These are phyloP conservation scores for Choiromyces venosus DNA, from an alignment of 495 filamentous ascomycete genomes.

Conservation along the genomic window DNA sequence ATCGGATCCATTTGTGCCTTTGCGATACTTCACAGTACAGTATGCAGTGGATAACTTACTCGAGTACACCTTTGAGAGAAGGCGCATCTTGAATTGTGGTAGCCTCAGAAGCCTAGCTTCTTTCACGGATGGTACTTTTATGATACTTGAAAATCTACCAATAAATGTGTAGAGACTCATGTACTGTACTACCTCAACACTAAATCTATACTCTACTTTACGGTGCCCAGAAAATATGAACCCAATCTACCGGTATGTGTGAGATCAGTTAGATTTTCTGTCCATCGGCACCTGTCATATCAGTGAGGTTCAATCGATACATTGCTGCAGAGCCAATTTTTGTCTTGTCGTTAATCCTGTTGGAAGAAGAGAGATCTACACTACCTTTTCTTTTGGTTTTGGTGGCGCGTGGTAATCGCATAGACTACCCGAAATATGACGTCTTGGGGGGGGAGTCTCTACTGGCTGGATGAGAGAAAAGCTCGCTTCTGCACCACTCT, in stretches of 20 bases:
- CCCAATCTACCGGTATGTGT: background rate
- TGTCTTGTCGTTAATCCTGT: too few species aligned
- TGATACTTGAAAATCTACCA: background rate
- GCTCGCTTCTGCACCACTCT: background rate
- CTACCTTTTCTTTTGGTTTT: conserved; percentile 1
- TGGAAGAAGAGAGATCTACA: too few species aligned
- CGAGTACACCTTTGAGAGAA: background rate
- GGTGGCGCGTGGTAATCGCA: background rate
- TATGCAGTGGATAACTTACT: too few species aligned
- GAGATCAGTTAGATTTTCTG: background rate
- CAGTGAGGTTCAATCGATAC: too few species aligned
- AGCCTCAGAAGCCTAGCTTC: background rate
- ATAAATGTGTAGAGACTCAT: background rate
- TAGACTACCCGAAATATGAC: conserved; percentile 7
- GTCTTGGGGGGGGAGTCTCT: background rate
- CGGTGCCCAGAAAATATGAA: background rate
- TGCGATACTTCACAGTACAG: too few species aligned
- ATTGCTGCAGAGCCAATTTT: too few species aligned
- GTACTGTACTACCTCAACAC: too few species aligned
- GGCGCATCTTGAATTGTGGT: background rate
- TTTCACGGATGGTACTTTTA: too few species aligned
- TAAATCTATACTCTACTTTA: too few species aligned
- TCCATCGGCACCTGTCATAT: background rate
- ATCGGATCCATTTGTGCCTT: too few species aligned
- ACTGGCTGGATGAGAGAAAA: background rate